A percentile compares a stretch with the other conserved stretches of the same genome.
These are phyloP conservation scores for Cordyceps farinosa DNA, from an alignment of 2,329 filamentous ascomycete genomes.

Conservation along the genomic window DNA sequence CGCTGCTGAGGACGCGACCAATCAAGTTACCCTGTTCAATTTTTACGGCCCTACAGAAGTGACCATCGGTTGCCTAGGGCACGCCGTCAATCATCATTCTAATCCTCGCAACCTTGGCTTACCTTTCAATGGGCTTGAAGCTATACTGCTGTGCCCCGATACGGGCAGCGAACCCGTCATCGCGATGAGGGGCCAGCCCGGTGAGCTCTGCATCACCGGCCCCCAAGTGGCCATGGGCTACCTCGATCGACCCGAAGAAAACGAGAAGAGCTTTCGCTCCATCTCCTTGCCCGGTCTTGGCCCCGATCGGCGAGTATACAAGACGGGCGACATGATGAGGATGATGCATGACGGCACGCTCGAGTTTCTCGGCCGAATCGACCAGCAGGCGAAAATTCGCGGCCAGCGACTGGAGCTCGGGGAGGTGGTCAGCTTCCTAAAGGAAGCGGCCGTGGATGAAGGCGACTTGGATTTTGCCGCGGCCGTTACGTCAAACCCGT, in stretches of 20 bases:
- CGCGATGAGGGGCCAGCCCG: constrained; percentile 26
- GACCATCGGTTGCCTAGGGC: constrained; percentile 52
- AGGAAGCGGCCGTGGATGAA: constrained; percentile 14
- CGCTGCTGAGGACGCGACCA: constrained; percentile 32
- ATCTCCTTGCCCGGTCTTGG: constrained; percentile 14
- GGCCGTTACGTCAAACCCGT: constrained; percentile 2
- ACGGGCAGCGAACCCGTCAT: constrained; percentile 16
- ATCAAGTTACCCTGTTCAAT: constrained; percentile 22
- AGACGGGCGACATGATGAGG: constrained; percentile 22
- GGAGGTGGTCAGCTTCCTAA: constrained; percentile 15
- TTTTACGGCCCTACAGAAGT: constrained; percentile 60
- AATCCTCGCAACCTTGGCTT: constrained; percentile 23
- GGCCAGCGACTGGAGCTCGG: constrained; percentile 19
- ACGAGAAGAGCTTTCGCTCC: constrained; percentile 18
- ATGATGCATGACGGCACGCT: constrained; percentile 21
- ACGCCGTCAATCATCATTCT: constrained; percentile 17
- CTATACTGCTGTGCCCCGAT: constrained; percentile 19
- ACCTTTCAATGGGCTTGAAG: constrained; percentile 21
- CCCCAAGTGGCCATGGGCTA: constrained; percentile 44
- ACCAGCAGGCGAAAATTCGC: constrained; percentile 21
- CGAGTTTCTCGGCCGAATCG: constrained; percentile 19
- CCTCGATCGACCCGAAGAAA: constrained; percentile 30
- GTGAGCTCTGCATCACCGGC: constrained; percentile 45
- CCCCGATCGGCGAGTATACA: constrained; percentile 17
- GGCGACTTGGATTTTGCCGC: constrained; percentile 20